Evolutionary conservation across 176 grass and related monocot genomes (phyloP).

Genomic region (Pontederia paniculata): DNA sequence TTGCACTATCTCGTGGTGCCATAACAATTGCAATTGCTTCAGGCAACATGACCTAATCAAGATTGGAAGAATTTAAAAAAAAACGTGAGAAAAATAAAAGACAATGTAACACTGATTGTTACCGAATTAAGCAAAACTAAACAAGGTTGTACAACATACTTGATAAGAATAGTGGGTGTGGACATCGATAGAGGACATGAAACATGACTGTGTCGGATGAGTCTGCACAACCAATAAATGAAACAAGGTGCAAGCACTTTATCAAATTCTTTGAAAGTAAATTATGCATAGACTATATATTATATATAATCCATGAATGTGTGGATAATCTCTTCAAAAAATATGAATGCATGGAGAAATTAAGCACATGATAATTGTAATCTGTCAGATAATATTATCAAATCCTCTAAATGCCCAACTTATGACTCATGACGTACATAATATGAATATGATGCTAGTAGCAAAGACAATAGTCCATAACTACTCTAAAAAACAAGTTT

Average conservation of each 20-base stretch:
- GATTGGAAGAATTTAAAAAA: conserved; percentile 7
- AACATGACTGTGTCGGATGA: conserved; percentile 50
- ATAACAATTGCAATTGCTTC: conserved; percentile 60
- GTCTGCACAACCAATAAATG: conserved; percentile 24
- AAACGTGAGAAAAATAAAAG: not conserved
- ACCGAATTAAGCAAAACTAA: not conserved
- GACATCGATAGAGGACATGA: conserved; percentile 52
- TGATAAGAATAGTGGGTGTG: conserved; percentile 54
- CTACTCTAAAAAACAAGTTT: no score
- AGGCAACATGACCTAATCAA: conserved; percentile 41
- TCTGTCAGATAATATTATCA: no score
- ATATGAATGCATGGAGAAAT: no score
- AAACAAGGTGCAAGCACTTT: not conserved
- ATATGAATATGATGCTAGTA: no score
- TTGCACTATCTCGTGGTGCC: conserved; percentile 43
- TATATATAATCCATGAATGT: no score
- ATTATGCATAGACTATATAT: no score
- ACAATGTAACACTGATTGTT: no score
- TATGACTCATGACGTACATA: no score
- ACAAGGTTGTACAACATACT: conserved; percentile 4
- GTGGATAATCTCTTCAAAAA: no score
- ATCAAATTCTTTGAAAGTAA: not conserved
- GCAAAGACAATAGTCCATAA: no score
- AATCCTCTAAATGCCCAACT: no score
- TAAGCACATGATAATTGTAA: no score